Evolutionary conservation across 805 yeast genomes (phyloP).

Genomic region (Yamadazyma sp.): DNA sequence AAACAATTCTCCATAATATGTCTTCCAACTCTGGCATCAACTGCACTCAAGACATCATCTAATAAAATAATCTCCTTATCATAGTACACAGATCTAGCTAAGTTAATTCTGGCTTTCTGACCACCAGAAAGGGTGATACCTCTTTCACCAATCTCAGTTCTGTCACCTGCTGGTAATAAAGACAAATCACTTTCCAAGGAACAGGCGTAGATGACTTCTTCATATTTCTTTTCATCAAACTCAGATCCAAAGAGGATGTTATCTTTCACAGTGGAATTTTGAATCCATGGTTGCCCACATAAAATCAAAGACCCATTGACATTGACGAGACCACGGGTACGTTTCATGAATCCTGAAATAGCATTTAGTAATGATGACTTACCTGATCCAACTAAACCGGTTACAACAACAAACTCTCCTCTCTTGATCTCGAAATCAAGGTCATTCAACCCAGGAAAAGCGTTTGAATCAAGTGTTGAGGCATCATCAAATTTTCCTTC

Average conservation of each 20-base stretch:
- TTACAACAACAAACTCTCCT: conserved; percentile 34
- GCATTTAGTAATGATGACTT: conserved; percentile 36
- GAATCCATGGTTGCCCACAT: conserved; percentile 35
- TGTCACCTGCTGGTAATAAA: conserved; percentile 31
- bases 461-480: background rate
- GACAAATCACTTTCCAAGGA: conserved; percentile 28
- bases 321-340: conserved; percentile 24
- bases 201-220: conserved; percentile 25
- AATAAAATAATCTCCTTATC: conserved; percentile 27
- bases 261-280: conserved; percentile 30
- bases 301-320: conserved; percentile 26
- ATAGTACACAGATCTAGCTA: conserved; percentile 34
- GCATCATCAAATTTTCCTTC: conserved; percentile 19
- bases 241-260: conserved; percentile 29
- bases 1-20: conserved; percentile 32
- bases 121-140: conserved; percentile 39
- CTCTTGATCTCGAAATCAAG: conserved; percentile 22
- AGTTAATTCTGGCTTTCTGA: conserved; percentile 33
- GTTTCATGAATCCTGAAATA: conserved; percentile 36
- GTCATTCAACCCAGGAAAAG: conserved; percentile 5
- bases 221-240: conserved; percentile 22
- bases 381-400: conserved; percentile 38
- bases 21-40: conserved; percentile 36
- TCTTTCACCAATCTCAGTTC: conserved; percentile 35
- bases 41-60: conserved; percentile 36